phyloP scores from a whole-genome alignment of 75 land plant genomes.

The Cryptomeria japonica region DNA sequence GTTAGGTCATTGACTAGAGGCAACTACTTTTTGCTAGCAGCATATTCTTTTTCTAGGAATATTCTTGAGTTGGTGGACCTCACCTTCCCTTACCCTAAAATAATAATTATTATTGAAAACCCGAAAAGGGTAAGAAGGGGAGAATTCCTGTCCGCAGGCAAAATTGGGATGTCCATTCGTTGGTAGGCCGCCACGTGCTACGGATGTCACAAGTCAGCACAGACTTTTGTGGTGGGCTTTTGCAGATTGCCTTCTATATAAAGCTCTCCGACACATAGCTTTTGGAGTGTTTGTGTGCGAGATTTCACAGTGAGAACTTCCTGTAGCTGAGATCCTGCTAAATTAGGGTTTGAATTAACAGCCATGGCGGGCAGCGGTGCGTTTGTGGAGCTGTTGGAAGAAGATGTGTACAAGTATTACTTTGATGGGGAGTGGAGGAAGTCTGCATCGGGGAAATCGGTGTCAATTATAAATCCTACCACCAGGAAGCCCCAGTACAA shows the following conservation, averaged over 20 bases:
- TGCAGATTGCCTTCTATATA: background rate
- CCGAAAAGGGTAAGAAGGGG: background rate
- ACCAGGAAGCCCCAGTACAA: constrained; percentile 81
- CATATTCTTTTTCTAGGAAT: background rate
- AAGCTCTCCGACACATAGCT: background rate
- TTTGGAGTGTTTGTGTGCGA: background rate
- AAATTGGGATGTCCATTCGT: background rate
- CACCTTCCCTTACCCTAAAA: background rate
- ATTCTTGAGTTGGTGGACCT: background rate
- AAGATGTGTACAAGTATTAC: constrained; percentile 84
- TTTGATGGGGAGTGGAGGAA: constrained; percentile 90
- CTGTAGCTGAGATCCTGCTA: background rate
- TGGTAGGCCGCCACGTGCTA: background rate
- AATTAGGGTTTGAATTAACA: background rate
- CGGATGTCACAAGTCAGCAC: background rate
- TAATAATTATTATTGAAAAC: background rate
- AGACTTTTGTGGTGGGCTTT: background rate
- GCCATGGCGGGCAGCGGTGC: constrained; percentile 75
- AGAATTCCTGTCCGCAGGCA: background rate
- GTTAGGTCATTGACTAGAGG: background rate
- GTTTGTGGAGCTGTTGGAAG: constrained; percentile 82
- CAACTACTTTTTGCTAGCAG: background rate
- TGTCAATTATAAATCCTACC: constrained; percentile 79
- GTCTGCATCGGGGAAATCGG: constrained; percentile 81
- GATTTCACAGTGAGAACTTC: background rate